A percentile compares a stretch with the other conserved stretches of the same genome.
Conservation (phyloP, 1,284 basidiomycete species). For the Megacollybia platyphylla region DNA sequence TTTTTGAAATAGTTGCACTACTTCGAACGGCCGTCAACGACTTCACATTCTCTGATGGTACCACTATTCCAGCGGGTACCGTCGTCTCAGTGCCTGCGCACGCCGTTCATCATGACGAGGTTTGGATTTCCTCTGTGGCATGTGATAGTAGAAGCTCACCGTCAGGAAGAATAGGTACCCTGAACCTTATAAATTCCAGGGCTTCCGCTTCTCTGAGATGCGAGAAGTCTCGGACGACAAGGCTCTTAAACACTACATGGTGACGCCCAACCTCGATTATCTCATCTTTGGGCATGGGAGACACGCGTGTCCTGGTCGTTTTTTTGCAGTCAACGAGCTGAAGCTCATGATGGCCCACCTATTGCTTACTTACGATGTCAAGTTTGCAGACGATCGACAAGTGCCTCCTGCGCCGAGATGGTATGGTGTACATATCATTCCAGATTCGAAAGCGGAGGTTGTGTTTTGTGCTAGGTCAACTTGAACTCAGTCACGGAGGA, state of each 20-base stretch:
- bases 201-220: background rate
- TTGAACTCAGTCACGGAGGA: too few species aligned
- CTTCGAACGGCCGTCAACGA: background rate
- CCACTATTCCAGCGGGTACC: background rate
- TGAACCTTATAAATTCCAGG: background rate
- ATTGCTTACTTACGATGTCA: constrained; percentile 13
- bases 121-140: background rate
- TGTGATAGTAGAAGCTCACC: too few species aligned
- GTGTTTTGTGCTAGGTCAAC: too few species aligned
- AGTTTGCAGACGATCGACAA: constrained; percentile 11
- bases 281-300: background rate
- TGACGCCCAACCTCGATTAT: background rate
- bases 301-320: constrained; percentile 24
- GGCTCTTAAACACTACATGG: background rate
- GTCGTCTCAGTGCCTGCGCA: background rate
- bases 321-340: constrained; percentile 27
- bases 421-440: too few species aligned
- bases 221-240: background rate
- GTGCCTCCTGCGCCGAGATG: too few species aligned
- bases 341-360: constrained; percentile 28
- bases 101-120: background rate
- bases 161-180: background rate
- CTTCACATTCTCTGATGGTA: background rate
- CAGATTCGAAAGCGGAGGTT: too few species aligned
- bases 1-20: background rate